Conservation (phyloP, 78 protist species). For the Bigelowiella natans region DNA sequence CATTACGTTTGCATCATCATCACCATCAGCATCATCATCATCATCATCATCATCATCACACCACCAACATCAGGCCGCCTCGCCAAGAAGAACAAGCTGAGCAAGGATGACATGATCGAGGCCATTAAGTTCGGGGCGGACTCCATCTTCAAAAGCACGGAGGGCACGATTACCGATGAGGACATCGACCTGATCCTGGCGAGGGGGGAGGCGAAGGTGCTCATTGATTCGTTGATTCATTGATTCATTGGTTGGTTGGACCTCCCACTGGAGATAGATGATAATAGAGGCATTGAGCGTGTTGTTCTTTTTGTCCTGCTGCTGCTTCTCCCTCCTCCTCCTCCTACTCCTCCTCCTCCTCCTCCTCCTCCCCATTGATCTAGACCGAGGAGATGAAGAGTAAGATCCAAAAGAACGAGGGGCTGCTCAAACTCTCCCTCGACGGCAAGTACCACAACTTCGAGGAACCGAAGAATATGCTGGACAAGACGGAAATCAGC, state of each 20-base stretch:
- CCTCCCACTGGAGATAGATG: too few species aligned
- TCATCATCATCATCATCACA: too few species aligned
- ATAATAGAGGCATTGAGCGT: too few species aligned
- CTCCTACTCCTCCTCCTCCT: too few species aligned
- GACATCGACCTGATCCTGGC: constrained; percentile 61
- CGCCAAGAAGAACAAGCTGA: background rate
- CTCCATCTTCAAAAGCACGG: background rate
- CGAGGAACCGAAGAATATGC: background rate
- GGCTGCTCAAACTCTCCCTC: background rate
- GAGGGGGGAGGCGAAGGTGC: constrained; percentile 43
- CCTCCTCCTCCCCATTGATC: too few species aligned
- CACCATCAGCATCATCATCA: too few species aligned
- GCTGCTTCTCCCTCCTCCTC: too few species aligned
- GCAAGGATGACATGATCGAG: background rate
- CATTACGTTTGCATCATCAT: too few species aligned
- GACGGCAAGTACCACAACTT: background rate
- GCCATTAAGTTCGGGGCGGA: constrained; percentile 5
- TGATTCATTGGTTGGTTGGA: too few species aligned
- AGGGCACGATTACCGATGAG: constrained; percentile 14
- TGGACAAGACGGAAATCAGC: background rate
- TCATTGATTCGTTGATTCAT: too few species aligned
- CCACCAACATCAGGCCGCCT: background rate
- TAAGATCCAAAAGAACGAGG: background rate
- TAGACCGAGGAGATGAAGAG: background rate
- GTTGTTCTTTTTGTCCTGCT: too few species aligned